Evolutionary conservation across 2,329 filamentous ascomycete species (phyloP), one percentile per base, ranked within the genome.

Genomic region (Hymenoscyphus fructigenus): DNA sequence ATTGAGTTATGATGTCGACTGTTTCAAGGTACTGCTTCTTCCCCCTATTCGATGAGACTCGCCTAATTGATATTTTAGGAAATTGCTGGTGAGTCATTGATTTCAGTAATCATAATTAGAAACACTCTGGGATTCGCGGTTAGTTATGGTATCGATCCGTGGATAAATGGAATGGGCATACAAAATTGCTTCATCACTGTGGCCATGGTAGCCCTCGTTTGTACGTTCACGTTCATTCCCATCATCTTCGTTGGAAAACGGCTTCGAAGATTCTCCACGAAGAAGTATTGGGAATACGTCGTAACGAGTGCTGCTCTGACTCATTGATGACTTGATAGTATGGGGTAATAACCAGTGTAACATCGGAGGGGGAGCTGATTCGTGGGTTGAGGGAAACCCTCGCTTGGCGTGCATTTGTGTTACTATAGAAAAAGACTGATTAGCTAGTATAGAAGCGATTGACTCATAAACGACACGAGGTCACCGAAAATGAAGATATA

Each of bases 191-290:
- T 82, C 53, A 77, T 80, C 9, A 73, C 76, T 3, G 80, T 78
- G 0, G 79, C 80, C 65, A 80, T 65, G 68, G 70, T 67, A 17
- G 76, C 74, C 0, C 67, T 81, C 61, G 76, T 74, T 4, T 76
- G 78, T 57, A 76, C 79, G 20, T 71, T 79, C 32, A 78, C 77
- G n/a, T 77, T 79, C 69, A 73, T 84, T 9, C 57, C 79, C 0
- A 79, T 85, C 69, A 78, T 85, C 12, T 81, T 77, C 68, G 85
- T 76, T 64, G 84, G 84, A 1, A 83, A 82, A 66, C 67, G 66
- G 5, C 71, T 82, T 70, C 76, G 79, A 64, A 76, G 76, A 60
- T 76, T 67, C 67, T 79, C 75, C 12, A 78, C 77, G 9, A 67
- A 56, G 26, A 73, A 75, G 61, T 81, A 80, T 67, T 76, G 73